A percentile compares a stretch with the other conserved stretches of the same genome.
These are phyloP conservation scores for Candida koratica DNA, from an alignment of 805 yeast species.

Conservation along the genomic window DNA sequence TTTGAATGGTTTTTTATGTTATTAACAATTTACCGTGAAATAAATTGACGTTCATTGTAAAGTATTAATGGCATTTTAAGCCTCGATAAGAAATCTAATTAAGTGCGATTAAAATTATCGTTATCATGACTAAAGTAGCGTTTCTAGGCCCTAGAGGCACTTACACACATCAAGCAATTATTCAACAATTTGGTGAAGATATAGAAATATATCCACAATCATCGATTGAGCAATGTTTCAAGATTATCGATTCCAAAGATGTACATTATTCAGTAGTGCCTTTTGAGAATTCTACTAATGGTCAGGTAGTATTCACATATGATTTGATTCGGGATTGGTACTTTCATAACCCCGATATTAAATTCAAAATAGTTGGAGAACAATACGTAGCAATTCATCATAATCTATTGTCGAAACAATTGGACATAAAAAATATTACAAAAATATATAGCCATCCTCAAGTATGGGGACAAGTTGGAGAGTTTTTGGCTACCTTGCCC, in stretches of 20 bases:
- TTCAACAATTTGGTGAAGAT: conserved; percentile 49
- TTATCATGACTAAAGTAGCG: conserved; percentile 48
- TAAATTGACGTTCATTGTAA: too few species aligned
- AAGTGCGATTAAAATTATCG: too few species aligned
- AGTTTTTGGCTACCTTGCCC: conserved; percentile 44
- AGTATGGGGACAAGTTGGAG: conserved; percentile 89
- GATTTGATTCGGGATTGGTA: conserved; percentile 74
- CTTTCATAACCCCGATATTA: conserved; percentile 15
- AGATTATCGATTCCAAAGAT: conserved; percentile 36
- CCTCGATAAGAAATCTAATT: too few species aligned
- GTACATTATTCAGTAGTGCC: conserved; percentile 82
- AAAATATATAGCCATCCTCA: conserved; percentile 90
- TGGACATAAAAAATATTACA: conserved; percentile 42
- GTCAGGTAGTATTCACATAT: conserved; percentile 83
- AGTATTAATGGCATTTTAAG: too few species aligned
- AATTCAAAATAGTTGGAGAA: conserved; percentile 62
- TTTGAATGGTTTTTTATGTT: too few species aligned
- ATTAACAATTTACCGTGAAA: too few species aligned
- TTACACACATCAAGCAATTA: conserved; percentile 73
- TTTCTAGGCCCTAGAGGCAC: conserved; percentile 91
- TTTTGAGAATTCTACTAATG: conserved; percentile 91
- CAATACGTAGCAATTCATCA: conserved; percentile 83
- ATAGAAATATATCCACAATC: conserved; percentile 34
- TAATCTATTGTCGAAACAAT: conserved; percentile 53
- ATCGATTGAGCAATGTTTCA: conserved; percentile 61